Conservation (phyloP, 2,329 filamentous ascomycete species). For the Colletotrichum siamense region DNA sequence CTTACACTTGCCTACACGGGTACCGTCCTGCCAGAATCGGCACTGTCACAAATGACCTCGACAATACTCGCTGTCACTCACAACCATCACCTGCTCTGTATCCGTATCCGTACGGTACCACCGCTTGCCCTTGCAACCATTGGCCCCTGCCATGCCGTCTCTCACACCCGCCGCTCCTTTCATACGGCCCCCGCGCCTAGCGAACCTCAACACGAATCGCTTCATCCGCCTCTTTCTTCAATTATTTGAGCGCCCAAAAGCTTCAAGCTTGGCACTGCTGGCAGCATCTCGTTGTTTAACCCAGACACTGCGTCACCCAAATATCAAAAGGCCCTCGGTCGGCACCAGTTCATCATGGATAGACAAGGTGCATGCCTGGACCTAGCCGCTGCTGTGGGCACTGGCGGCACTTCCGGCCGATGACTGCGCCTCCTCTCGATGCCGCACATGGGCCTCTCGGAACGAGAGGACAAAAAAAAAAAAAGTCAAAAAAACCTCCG, state of each 20-base stretch:
- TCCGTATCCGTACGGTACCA: background rate
- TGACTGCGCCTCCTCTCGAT: background rate
- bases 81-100: background rate
- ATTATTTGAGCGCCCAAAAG: background rate
- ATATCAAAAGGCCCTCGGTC: background rate
- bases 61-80: background rate
- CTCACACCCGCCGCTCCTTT: background rate
- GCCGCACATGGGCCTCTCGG: background rate
- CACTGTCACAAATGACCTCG: background rate
- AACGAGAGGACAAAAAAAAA: background rate
- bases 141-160: background rate
- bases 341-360: background rate
- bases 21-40: background rate
- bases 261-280: background rate
- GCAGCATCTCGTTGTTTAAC: background rate
- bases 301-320: background rate
- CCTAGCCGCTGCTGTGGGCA: background rate
- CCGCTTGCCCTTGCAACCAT: background rate
- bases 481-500: background rate
- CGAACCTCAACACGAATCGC: background rate
- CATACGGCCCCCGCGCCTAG: background rate
- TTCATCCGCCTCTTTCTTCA: background rate
- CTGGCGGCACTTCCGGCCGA: slow-evolving; percentile 1
- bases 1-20: background rate
- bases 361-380: background rate